Conservation (phyloP, 768 basidiomycete species). For the Kondoa subrosea region DNA sequence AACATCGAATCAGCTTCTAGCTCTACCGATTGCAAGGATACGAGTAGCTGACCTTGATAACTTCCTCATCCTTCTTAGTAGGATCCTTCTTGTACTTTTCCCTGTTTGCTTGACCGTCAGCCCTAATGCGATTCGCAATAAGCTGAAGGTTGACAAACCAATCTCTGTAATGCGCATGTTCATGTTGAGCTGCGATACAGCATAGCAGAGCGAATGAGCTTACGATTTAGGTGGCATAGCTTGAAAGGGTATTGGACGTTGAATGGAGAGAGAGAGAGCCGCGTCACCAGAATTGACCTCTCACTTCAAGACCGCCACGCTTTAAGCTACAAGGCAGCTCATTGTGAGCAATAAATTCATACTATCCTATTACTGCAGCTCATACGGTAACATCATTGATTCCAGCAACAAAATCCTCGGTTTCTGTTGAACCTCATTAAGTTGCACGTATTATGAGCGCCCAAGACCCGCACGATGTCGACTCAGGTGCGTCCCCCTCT, state of each 20-base stretch:
- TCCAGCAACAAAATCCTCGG: too few species aligned
- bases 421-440: background rate
- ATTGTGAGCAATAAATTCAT: too few species aligned
- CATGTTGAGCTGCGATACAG: conserved; percentile 10
- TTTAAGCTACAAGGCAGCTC: too few species aligned
- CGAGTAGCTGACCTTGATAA: conserved; percentile 45
- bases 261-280: background rate
- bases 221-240: conserved; percentile 88
- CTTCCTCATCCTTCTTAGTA: conserved; percentile 79
- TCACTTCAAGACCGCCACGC: background rate
- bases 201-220: conserved; percentile 30
- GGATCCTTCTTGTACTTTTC: conserved; percentile 85
- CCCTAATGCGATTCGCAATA: background rate
- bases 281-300: background rate
- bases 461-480: background rate
- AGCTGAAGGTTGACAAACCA: conserved; percentile 2
- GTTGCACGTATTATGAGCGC: background rate
- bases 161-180: conserved; percentile 1
- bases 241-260: background rate
- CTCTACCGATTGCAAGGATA: background rate
- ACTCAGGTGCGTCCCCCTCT: background rate
- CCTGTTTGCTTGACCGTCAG: conserved; percentile 48
- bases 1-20: background rate
- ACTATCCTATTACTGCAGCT: too few species aligned
- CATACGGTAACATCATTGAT: too few species aligned